A percentile compares a stretch with the other conserved stretches of the same genome.
phyloP scores from a whole-genome alignment of 1,284 basidiomycete genomes.

The Ustilago hordei region DNA sequence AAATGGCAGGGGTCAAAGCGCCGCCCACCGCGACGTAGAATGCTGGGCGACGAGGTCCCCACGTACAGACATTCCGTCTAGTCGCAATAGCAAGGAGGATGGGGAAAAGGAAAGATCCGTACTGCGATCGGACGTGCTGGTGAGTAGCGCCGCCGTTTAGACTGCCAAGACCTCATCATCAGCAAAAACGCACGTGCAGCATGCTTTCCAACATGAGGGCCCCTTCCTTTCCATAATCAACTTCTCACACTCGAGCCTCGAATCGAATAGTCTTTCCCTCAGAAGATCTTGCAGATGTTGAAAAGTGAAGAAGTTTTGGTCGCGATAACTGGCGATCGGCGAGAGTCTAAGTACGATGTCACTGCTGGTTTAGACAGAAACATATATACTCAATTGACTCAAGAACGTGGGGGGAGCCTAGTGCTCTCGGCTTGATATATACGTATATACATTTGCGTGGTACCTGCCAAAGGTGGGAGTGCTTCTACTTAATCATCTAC shows the following conservation, averaged over 20 bases:
- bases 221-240: background rate
- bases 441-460: too few relatives aligned
- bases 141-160: background rate
- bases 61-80: too few relatives aligned
- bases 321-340: too few relatives aligned
- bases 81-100: too few relatives aligned
- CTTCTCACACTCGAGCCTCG: background rate
- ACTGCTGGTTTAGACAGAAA: too few relatives aligned
- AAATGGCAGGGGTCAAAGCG: slow-evolving; percentile 13
- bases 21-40: background rate
- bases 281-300: background rate
- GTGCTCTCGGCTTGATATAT: too few relatives aligned
- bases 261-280: background rate
- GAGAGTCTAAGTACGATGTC: too few relatives aligned
- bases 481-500: too few relatives aligned
- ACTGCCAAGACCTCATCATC: slow-evolving; percentile 5
- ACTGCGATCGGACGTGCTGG: background rate
- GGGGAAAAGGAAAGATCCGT: slow-evolving; percentile 1
- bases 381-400: too few relatives aligned
- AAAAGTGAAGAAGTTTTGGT: too few relatives aligned
- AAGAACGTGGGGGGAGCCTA: too few relatives aligned
- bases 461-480: too few relatives aligned
- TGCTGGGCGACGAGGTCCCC: background rate
- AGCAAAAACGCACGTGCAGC: background rate
- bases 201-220: background rate